A percentile compares a stretch with the other conserved stretches of the same genome.
Conservation (phyloP, 768 basidiomycete species). For the Mycena pura region DNA sequence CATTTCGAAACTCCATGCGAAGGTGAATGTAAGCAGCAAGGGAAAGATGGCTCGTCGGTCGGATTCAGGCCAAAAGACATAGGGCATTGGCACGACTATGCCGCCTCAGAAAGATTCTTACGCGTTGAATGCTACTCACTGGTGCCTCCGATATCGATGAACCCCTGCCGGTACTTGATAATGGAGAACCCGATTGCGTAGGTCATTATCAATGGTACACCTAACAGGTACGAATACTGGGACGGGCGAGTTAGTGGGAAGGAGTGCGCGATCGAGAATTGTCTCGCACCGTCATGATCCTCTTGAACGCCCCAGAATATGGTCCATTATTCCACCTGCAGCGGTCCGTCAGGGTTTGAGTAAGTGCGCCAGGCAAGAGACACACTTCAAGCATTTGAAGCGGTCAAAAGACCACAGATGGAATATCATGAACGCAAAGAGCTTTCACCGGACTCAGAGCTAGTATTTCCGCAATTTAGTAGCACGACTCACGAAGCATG, state of each 20-base stretch:
- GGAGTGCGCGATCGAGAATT: not conserved
- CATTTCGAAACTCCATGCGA: constrained; percentile 82
- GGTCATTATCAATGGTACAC: constrained; percentile 62
- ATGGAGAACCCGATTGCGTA: constrained; percentile 69
- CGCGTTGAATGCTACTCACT: constrained; percentile 47
- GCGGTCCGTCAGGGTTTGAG: not conserved
- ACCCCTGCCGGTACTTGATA: constrained; percentile 81
- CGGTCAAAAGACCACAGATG: constrained; percentile 84
- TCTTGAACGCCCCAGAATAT: constrained; percentile 78
- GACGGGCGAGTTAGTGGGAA: not conserved
- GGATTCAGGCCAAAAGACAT: constrained; percentile 56
- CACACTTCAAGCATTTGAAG: constrained; percentile 75
- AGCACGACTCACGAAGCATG: constrained; percentile 50
- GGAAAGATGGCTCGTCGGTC: constrained; percentile 66
- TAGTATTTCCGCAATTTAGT: not conserved
- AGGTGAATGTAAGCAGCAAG: constrained; percentile 64
- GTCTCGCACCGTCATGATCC: constrained; percentile 79
- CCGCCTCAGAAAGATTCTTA: not conserved
- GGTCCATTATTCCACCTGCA: constrained; percentile 73
- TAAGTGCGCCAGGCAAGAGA: not conserved
- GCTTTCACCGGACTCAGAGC: constrained; percentile 40
- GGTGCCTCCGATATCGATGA: constrained; percentile 47
- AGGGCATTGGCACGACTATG: constrained; percentile 72
- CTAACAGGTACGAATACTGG: constrained; percentile 76
- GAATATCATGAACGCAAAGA: constrained; percentile 67